A percentile compares a stretch with the other conserved stretches of the same genome.
Conservation (phyloP, 257 asterid genomes). For the Penstemon eatonii region DNA sequence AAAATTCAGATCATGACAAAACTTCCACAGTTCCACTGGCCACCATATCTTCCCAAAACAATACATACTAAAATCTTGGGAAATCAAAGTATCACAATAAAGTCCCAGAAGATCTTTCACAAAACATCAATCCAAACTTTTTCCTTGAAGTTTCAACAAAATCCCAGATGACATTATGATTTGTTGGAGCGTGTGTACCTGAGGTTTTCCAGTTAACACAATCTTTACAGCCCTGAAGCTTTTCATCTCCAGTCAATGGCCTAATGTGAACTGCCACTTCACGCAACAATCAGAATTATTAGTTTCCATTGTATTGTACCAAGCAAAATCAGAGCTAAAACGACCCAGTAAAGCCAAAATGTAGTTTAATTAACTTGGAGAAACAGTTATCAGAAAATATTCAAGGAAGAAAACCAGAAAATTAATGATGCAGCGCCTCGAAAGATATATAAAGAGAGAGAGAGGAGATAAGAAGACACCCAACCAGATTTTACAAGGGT, state of each 20-base stretch:
- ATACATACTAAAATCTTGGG: slow-evolving; percentile 23
- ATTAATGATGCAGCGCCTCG: slow-evolving; percentile 55
- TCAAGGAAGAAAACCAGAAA: slow-evolving; percentile 47
- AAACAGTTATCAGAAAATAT: slow-evolving; percentile 39
- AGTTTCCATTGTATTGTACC: slow-evolving; percentile 51
- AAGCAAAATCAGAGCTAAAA: slow-evolving; percentile 16
- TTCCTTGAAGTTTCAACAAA: slow-evolving; percentile 27
- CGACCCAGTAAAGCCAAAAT: slow-evolving; percentile 27
- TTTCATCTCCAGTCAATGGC: slow-evolving; percentile 95
- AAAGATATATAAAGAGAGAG: slow-evolving; percentile 20
- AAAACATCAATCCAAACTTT: slow-evolving; percentile 25
- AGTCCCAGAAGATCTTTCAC: slow-evolving; percentile 49
- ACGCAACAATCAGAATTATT: slow-evolving; percentile 82
- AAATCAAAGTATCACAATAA: slow-evolving; percentile 26
- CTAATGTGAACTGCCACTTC: slow-evolving; percentile 94
- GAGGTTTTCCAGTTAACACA: slow-evolving; percentile 93
- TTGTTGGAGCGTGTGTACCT: slow-evolving; percentile 53
- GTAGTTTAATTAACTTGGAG: slow-evolving; percentile 27
- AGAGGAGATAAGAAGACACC: slow-evolving; percentile 32
- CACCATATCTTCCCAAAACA: slow-evolving; percentile 17
- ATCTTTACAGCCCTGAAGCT: slow-evolving; percentile 94
- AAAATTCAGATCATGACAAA: slow-evolving; percentile 38
- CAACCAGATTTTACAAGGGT: slow-evolving; percentile 39
- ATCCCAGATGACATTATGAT: slow-evolving; percentile 44
- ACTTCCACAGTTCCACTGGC: slow-evolving; percentile 15